Evolutionary conservation across 176 grass and related monocot species (phyloP), one percentile per base, ranked within the genome.

Genomic region (Avena sativa): DNA sequence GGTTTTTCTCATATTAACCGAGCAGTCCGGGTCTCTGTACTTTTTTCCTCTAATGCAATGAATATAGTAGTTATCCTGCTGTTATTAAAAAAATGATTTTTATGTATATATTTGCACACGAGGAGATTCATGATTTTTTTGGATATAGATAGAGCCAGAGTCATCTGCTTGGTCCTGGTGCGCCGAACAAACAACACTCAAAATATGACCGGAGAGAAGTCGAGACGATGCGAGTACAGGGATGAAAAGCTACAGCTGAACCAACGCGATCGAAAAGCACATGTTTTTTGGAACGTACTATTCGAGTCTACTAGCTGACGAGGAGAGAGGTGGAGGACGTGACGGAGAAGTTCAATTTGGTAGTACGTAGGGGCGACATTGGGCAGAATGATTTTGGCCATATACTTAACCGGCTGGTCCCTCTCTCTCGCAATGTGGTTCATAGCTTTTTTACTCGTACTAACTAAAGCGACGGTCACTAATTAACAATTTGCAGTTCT

Each of bases 241-340:
- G 49, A 32, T 61, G 76, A 85, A 88, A 66, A 71, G 51, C 59
- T 85, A 85, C 70, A 57, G 16, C 82, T 81, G 43, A 91, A 82
- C 86, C 61, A 46, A 91, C 82, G 36, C 74, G 70, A 76, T 43
- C 6, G 40, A 79, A 76, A 61, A 48, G 8, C 11, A 80, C 81
- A 5, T 80, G 2, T 8, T 68, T 69, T 80, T 40, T 48, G 55
- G 58, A 67, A 66, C 66, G 76, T 61, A 70, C 38, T 5, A 11
- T 15, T 30, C 63, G 12, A 44, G n/a, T 15, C 48, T 80, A 46
- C 66, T 72, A 61, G 46, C 71, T 61, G 78, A 36, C 61, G 38
- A 71, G 44, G 6, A 81, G 8, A 47, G 12, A 9, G 49, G 49
- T 13, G 49, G 40, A 56, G 4, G 44, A 15, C 6, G 73, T 52